These are phyloP conservation scores for Ampelocalamus luodianensis DNA, from an alignment of 176 grass and related monocot genomes.

Conservation along the genomic window DNA sequence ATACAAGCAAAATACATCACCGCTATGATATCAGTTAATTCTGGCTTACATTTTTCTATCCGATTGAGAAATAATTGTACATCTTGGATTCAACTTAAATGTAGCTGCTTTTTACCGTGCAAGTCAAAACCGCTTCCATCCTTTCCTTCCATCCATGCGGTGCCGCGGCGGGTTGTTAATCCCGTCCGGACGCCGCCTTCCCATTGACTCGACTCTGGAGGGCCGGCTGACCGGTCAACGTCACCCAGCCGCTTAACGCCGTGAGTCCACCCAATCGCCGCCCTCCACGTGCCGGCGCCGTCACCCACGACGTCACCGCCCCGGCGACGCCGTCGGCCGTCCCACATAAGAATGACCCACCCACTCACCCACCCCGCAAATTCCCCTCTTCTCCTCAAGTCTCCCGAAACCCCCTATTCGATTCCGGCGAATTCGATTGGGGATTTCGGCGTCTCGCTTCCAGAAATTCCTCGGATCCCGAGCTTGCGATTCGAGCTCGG, in stretches of 20 bases:
- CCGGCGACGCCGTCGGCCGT: slow-evolving; percentile 40
- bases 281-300: slow-evolving; percentile 26
- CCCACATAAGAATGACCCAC: slow-evolving; percentile 48
- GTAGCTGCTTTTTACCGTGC: slow-evolving; percentile 20
- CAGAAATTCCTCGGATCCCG: slow-evolving; percentile 28
- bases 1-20: not conserved
- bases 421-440: slow-evolving; percentile 46
- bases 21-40: too few relatives aligned
- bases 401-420: slow-evolving; percentile 40
- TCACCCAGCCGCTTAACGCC: slow-evolving; percentile 37
- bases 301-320: slow-evolving; percentile 34
- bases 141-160: not conserved
- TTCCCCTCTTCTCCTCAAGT: slow-evolving; percentile 22
- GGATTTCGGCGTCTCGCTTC: slow-evolving; percentile 38
- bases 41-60: too few relatives aligned
- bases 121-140: slow-evolving; percentile 37
- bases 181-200: not conserved
- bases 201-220: slow-evolving; percentile 2
- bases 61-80: too few relatives aligned
- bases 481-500: slow-evolving; percentile 14
- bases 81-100: not conserved
- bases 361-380: slow-evolving; percentile 46
- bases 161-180: slow-evolving; percentile 26
- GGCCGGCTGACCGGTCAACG: slow-evolving; percentile 41
- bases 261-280: slow-evolving; percentile 29